phyloP scores from a whole-genome alignment of 2,329 filamentous ascomycete genomes.

The Talaromyces sp. region DNA sequence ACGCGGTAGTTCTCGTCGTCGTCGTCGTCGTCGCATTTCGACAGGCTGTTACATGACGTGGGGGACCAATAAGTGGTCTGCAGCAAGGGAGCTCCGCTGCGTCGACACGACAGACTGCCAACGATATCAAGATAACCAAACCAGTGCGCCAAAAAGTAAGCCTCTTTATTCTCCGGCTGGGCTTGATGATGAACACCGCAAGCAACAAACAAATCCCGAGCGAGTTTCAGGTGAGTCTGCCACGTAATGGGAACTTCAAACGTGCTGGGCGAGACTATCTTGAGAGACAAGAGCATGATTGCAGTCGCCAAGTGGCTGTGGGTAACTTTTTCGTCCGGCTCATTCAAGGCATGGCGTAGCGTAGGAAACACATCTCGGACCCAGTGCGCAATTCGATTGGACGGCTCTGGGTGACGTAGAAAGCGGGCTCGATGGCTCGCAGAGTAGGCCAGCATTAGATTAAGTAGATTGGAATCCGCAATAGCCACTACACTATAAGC shows the following conservation, averaged over 20 bases:
- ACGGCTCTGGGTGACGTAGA: constrained; percentile 67
- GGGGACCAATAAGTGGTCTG: constrained; percentile 45
- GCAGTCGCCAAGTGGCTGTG: constrained; percentile 72
- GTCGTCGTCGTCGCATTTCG: constrained; percentile 40
- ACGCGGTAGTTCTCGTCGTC: constrained; percentile 62
- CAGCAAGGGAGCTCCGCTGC: constrained; percentile 48
- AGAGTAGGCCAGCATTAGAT: constrained; percentile 73
- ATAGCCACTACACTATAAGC: constrained; percentile 39
- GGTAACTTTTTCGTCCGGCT: constrained; percentile 58
- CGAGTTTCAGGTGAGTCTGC: constrained; percentile 72
- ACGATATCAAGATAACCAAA: constrained; percentile 79
- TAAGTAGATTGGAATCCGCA: constrained; percentile 57
- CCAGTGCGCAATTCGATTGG: constrained; percentile 72
- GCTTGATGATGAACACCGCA: constrained; percentile 56
- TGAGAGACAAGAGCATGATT: constrained; percentile 77
- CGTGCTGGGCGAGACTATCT: constrained; percentile 75
- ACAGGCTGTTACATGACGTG: too few species aligned
- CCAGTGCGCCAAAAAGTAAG: constrained; percentile 74
- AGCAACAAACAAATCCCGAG: constrained; percentile 67
- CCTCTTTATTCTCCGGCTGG: constrained; percentile 52
- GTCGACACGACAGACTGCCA: constrained; percentile 62
- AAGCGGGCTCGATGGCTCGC: constrained; percentile 77
- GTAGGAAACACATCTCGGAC: constrained; percentile 65
- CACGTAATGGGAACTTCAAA: constrained; percentile 77
- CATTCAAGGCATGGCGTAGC: constrained; percentile 61